Evolutionary conservation across 106 monocot genomes (phyloP).

Genomic region (Platanthera zijinensis): DNA sequence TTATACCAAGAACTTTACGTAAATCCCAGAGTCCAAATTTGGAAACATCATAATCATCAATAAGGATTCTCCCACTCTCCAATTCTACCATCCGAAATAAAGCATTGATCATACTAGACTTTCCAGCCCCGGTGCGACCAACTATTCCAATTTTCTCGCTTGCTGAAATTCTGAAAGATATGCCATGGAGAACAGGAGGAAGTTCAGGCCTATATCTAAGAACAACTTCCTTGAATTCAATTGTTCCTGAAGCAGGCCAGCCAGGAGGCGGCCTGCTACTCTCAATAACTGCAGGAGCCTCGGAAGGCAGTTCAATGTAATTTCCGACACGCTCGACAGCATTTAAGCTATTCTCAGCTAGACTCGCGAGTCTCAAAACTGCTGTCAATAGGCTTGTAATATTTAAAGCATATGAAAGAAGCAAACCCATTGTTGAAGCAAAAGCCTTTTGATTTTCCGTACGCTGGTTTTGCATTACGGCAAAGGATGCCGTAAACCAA

Average conservation of each 20-base stretch:
- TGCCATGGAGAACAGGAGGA: slow-evolving; percentile 95
- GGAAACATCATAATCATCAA: slow-evolving; percentile 80
- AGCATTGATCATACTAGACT: slow-evolving; percentile 98
- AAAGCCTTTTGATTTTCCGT: slow-evolving; percentile 78
- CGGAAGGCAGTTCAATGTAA: slow-evolving; percentile 84
- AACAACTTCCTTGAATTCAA: slow-evolving; percentile 78
- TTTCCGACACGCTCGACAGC: slow-evolving; percentile 91
- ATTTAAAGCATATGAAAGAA: slow-evolving; percentile 89
- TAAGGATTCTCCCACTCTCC: slow-evolving; percentile 68
- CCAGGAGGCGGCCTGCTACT: slow-evolving; percentile 82
- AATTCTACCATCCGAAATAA: slow-evolving; percentile 92
- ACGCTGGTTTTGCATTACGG: slow-evolving; percentile 92
- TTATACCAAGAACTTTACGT: slow-evolving; percentile 88
- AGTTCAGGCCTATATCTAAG: slow-evolving; percentile 93
- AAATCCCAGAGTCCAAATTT: slow-evolving; percentile 82
- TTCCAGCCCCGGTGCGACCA: slow-evolving; percentile 95
- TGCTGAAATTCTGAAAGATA: slow-evolving; percentile 71
- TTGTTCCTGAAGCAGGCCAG: slow-evolving; percentile 79
- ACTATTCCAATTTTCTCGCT: slow-evolving; percentile 98
- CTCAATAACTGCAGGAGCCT: slow-evolving; percentile 80
- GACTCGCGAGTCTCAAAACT: slow-evolving; percentile 87
- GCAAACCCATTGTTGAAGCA: slow-evolving; percentile 97
- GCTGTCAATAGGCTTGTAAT: slow-evolving; percentile 84
- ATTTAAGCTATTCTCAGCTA: slow-evolving; percentile 98
- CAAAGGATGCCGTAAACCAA: slow-evolving; percentile 93